Evolutionary conservation across 805 yeast genomes (phyloP).

Genomic region (Isabelozyma rhagii): DNA sequence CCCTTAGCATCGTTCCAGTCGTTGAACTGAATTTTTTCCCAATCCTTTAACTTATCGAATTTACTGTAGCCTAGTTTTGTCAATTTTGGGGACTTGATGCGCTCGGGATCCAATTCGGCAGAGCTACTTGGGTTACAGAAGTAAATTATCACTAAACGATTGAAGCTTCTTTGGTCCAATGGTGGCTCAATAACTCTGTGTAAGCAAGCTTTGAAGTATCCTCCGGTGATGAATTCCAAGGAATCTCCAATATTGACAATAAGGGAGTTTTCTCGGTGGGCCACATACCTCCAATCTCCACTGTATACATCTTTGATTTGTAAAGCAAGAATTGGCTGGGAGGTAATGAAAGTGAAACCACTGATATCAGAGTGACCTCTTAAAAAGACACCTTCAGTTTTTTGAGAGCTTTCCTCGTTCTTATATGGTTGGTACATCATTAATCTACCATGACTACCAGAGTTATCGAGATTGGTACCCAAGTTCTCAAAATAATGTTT

Average conservation of each 20-base stretch:
- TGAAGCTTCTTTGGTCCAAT: constrained; percentile 18
- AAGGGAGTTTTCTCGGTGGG: constrained; percentile 25
- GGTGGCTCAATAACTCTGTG: constrained; percentile 27
- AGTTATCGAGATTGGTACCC: constrained; percentile 17
- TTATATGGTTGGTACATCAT: constrained; percentile 23
- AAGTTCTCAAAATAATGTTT: constrained; percentile 24
- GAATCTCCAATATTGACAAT: constrained; percentile 30
- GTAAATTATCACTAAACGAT: constrained; percentile 22
- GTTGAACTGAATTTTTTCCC: constrained; percentile 24
- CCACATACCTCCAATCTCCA: constrained; percentile 28
- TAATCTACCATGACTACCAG: constrained; percentile 28
- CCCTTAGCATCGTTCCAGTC: constrained; percentile 43
- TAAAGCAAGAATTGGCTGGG: constrained; percentile 27
- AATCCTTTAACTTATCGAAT: constrained; percentile 17
- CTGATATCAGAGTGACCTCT: constrained; percentile 30
- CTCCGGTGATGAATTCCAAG: constrained; percentile 29
- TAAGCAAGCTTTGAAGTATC: constrained; percentile 21
- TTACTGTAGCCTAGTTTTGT: constrained; percentile 14
- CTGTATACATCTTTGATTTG: constrained; percentile 27
- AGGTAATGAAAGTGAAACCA: constrained; percentile 28
- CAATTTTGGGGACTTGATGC: constrained; percentile 21
- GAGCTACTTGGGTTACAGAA: constrained; percentile 20
- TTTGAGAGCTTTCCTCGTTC: constrained; percentile 19
- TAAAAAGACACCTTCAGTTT: constrained; percentile 24
- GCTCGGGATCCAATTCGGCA: constrained; percentile 21